These are phyloP conservation scores for Samsoniella hepiali DNA, from an alignment of 2,329 filamentous ascomycete genomes.

Conservation along the genomic window DNA sequence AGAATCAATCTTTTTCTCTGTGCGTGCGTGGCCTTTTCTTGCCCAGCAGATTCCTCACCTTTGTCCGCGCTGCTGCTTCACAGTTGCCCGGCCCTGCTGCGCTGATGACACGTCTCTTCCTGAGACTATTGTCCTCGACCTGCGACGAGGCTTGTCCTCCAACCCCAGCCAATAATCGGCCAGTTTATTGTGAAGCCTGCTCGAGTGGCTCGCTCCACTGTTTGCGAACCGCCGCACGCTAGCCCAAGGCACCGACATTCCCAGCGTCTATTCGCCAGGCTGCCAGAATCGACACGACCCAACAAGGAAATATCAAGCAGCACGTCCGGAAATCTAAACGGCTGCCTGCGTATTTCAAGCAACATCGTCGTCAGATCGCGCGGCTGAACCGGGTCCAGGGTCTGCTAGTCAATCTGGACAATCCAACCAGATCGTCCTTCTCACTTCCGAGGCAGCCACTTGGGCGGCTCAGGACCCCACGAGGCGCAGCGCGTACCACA, in stretches of 20 bases:
- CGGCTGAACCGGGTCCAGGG: background rate
- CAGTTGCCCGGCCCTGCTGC: background rate
- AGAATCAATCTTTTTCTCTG: background rate
- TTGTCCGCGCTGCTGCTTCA: background rate
- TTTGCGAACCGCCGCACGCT: background rate
- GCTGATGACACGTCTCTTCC: slow-evolving; percentile 2
- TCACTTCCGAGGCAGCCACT: background rate
- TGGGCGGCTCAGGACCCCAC: background rate
- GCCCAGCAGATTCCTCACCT: no score
- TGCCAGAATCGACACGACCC: background rate
- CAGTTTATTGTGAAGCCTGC: slow-evolving; percentile 31
- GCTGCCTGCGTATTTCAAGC: background rate
- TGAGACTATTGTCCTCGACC: background rate
- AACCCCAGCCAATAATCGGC: slow-evolving; percentile 24
- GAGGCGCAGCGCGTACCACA: no score
- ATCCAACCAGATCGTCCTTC: background rate
- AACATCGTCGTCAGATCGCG: background rate
- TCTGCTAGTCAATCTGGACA: background rate
- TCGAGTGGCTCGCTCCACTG: slow-evolving; percentile 15
- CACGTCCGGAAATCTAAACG: background rate
- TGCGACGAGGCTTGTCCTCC: background rate
- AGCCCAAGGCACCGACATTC: slow-evolving; percentile 31
- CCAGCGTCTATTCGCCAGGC: slow-evolving; percentile 13
- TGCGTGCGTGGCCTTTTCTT: no score
- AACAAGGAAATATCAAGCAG: background rate